A percentile compares a stretch with the other conserved stretches of the same genome.
These are phyloP conservation scores for Xerocomellus intermedius DNA, from an alignment of 768 basidiomycete genomes.

Conservation along the genomic window DNA sequence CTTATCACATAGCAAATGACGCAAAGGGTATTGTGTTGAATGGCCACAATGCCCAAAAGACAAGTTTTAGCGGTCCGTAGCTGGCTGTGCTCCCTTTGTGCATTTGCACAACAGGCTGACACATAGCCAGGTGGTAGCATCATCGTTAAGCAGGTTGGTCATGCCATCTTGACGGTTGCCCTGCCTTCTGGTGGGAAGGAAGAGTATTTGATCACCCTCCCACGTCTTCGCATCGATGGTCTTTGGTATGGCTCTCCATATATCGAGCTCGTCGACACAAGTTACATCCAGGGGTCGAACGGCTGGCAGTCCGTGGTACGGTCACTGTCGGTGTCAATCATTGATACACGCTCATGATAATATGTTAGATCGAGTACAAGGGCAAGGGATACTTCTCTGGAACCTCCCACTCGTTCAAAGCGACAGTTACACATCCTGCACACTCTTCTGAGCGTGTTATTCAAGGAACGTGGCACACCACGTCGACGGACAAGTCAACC, in stretches of 20 bases:
- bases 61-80: constrained; percentile 73
- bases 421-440: constrained; percentile 58
- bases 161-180: constrained; percentile 76
- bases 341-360: constrained; percentile 35
- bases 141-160: constrained; percentile 93
- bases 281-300: constrained; percentile 69
- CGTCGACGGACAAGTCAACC: constrained; percentile 48
- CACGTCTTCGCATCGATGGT: constrained; percentile 89
- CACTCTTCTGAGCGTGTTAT: constrained; percentile 47
- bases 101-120: constrained; percentile 1
- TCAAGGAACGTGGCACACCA: constrained; percentile 82
- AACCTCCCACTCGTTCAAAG: constrained; percentile 91
- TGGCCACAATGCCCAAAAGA: constrained; percentile 95
- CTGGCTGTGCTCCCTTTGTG: background rate
- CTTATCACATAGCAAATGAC: constrained; percentile 83
- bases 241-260: constrained; percentile 90
- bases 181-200: constrained; percentile 56
- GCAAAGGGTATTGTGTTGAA: constrained; percentile 70
- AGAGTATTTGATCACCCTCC: constrained; percentile 88
- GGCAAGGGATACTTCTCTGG: constrained; percentile 96
- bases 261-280: constrained; percentile 84
- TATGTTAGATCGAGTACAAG: constrained; percentile 79
- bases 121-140: constrained; percentile 55
- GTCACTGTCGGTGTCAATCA: background rate
- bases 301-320: constrained; percentile 57